phyloP scores from a whole-genome alignment of 345 rosid genomes.

The Geranium rotundifolium region DNA sequence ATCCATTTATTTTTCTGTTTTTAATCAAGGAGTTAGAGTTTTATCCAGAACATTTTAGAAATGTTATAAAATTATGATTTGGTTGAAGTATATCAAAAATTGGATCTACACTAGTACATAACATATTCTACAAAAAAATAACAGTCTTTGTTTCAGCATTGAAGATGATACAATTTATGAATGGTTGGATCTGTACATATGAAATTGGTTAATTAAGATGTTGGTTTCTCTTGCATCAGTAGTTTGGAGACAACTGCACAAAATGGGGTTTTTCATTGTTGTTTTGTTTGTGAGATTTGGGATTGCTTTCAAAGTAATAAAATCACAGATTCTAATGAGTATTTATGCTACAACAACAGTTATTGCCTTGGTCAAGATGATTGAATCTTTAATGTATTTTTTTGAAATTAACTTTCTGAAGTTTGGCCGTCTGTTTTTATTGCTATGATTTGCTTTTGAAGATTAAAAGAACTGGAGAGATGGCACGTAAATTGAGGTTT shows the following conservation, averaged over 20 bases:
- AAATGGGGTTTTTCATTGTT: not conserved
- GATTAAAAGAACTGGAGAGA: constrained; percentile 90
- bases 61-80: not conserved
- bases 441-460: constrained; percentile 18
- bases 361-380: not conserved
- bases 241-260: not conserved
- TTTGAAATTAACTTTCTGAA: not conserved
- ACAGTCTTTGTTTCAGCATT: not conserved
- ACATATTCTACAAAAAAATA: not conserved
- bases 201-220: not conserved
- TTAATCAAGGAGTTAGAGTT: not conserved
- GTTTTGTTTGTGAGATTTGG: not conserved
- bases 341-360: not conserved
- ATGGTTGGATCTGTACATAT: not conserved
- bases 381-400: not conserved
- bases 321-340: not conserved
- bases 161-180: not conserved
- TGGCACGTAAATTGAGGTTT: constrained; percentile 76
- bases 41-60: not conserved
- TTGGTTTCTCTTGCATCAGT: not conserved
- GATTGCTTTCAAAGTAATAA: not conserved
- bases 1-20: no score
- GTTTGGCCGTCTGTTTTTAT: not conserved
- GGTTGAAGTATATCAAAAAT: no score
- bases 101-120: no score